Conservation (phyloP, 306 rosid species). For the Trifolium fragiferum region DNA sequence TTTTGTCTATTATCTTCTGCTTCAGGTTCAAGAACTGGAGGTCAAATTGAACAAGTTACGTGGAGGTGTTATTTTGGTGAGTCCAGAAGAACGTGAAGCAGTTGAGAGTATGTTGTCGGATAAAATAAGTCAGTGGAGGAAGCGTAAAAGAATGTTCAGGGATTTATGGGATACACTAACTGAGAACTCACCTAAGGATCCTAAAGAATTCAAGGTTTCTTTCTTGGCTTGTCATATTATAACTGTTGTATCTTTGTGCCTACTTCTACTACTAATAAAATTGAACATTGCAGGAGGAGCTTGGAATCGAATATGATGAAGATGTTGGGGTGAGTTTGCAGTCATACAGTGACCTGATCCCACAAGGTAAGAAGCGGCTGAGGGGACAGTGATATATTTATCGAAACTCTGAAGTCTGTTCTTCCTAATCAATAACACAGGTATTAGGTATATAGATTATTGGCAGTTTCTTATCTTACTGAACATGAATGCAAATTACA, state of each 20-base stretch:
- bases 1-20: constrained; percentile 38
- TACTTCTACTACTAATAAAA: neutral
- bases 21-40: constrained; percentile 79
- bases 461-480: constrained; percentile 35
- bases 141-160: constrained; percentile 87
- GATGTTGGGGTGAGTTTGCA: constrained; percentile 77
- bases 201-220: constrained; percentile 79
- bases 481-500: constrained; percentile 34
- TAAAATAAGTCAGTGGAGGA: constrained; percentile 82
- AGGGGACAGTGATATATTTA: constrained; percentile 57
- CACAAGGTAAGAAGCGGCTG: constrained; percentile 61
- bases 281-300: constrained; percentile 74
- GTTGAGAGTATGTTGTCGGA: constrained; percentile 57
- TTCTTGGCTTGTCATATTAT: neutral
- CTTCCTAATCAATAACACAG: constrained; percentile 24
- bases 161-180: constrained; percentile 92
- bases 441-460: constrained; percentile 34
- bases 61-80: constrained; percentile 86
- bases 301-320: constrained; percentile 83
- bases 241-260: too few species aligned
- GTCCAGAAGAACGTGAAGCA: constrained; percentile 81
- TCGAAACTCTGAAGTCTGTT: constrained; percentile 33
- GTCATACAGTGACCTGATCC: constrained; percentile 67
- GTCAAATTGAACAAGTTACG: constrained; percentile 66
- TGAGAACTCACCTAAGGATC: constrained; percentile 86